phyloP scores from a whole-genome alignment of 306 rosid species.

The Vigna trinervia region DNA sequence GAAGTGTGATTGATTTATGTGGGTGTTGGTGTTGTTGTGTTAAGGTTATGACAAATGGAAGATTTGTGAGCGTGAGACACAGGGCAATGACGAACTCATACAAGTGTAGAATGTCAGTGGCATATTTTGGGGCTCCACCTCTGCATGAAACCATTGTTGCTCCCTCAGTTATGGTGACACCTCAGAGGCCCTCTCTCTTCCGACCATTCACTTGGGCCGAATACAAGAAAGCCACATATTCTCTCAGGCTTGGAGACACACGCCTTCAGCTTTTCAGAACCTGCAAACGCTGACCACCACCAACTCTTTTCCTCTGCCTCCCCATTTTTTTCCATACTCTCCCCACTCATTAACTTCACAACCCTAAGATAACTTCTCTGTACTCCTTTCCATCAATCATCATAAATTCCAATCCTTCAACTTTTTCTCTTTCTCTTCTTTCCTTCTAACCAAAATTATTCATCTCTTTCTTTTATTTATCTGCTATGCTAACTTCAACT shows the following conservation, averaged over 20 bases:
- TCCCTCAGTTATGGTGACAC: constrained; percentile 60
- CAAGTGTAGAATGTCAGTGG: constrained; percentile 70
- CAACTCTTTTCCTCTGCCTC: not conserved
- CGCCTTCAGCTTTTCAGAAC: constrained; percentile 63
- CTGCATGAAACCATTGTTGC: constrained; percentile 53
- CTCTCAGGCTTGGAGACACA: constrained; percentile 66
- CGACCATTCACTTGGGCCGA: constrained; percentile 85
- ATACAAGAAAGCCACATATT: constrained; percentile 68
- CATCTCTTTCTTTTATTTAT: no score
- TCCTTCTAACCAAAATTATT: no score
- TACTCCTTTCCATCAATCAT: no score
- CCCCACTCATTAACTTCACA: constrained; percentile 17
- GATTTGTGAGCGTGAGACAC: constrained; percentile 77
- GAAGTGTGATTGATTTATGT: not conserved
- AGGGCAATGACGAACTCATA: constrained; percentile 65
- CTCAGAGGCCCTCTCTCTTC: constrained; percentile 60
- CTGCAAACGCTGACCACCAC: no score
- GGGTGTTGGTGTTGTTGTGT: constrained; percentile 23
- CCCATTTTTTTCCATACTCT: constrained; percentile 8
- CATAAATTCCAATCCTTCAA: not conserved
- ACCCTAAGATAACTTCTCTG: constrained; percentile 7
- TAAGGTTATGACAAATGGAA: constrained; percentile 87
- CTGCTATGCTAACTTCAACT: no score
- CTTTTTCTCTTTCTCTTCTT: not conserved
- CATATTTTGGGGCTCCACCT: constrained; percentile 76